Base-by-base conservation (phyloP, 306 rosid genomes). In the Rosa chinensis region DNA sequence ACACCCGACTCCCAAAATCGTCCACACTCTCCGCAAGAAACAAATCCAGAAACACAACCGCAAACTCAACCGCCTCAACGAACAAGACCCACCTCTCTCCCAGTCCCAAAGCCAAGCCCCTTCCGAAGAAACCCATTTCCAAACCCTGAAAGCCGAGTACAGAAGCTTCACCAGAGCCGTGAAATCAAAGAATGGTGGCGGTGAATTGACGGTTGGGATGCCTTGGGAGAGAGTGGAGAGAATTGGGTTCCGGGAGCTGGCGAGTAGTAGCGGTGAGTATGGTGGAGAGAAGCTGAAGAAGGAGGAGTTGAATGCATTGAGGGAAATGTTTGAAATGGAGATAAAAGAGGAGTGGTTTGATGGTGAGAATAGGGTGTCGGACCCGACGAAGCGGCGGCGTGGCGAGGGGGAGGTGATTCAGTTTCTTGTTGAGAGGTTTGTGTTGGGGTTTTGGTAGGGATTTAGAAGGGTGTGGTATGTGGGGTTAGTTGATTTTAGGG, bases 211-310 rank as follows among this genome's bases (percentile, higher is more conserved):
- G 88, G 87, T 66, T 43, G 99, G 97, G 73, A 89, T 77, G 85
- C 98, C 98, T 0, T 94, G 98, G 98, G 92, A 92, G 77, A 90
- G 85, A 52, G 35, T 81, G 79, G 75, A 77, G 47, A 78, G 79
- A 67, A 79, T 86, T 77, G 88, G 84, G 73, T 78, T 93, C 61
- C 69, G 88, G 74, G 88, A 89, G 89, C 81, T 79, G 10, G 63
- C 85, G 10, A 80, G 67, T 39, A 72, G 45, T 4, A 75, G 81
- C 14, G 37, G 52, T 50, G 93, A 84, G 53, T 78, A 66, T 8
- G 13, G 80, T 14, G 91, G 92, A 44, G 91, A 69, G 25, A 88
- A 84, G 81, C 87, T 91, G 42, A 87, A 81, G 73, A 87, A 84
- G 87, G 97, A 94, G 85, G 91, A 89, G 71, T 77, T 92, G 68